Evolutionary conservation across 495 filamentous ascomycete genomes (phyloP), one percentile per base, ranked within the genome.

Genomic region (Penicillium paxilli): DNA sequence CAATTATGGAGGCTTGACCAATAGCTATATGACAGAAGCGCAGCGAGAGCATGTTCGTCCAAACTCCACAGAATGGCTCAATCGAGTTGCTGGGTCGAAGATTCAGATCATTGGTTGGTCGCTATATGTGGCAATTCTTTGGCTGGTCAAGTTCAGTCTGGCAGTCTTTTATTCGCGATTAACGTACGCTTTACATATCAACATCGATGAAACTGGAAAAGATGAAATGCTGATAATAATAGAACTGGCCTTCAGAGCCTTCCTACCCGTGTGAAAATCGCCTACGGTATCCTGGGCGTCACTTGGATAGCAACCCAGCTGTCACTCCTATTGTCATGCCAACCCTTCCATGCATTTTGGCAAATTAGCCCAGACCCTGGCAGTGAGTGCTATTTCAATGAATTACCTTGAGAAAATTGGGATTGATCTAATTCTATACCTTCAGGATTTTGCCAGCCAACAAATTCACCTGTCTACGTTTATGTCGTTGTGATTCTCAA

Each of bases 101-200:
- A 70, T 71, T 9, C 77, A 83, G 46, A 62, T 84, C 0, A 66
- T 74, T 4, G 78, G 78, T 7, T 83, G 81, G 80, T 76, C 74
- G 21, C 60, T 75, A 0, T 84, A 83, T 40, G 73, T 71, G 2
- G 68, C 74, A 24, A 63, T 78, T 20, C 62, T 85, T 2, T 85
- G 80, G 78, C 55, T 66, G 1, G 54, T 84, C 44, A 85, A 85
- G 57, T 57, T 76, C 5, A 71, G 75, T 54, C 60, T 83, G 60
- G 69, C 73, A 16, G 60, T 75, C 25, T 82, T 84, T 52, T 83
- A 80, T 52, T 68, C 73, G 4, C 70, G 78, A 35, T 66, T 83
- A 41, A 83, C 80, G 79, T 80, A 66, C 51, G 70, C 47, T 52
- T 19, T 25, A 35, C 20, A 48, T 33, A 8, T 23, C 1, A 11